Evolutionary conservation across 352 stramenopile species (phyloP), one percentile per base, ranked within the genome.

Genomic region (Pythium dissimile): DNA sequence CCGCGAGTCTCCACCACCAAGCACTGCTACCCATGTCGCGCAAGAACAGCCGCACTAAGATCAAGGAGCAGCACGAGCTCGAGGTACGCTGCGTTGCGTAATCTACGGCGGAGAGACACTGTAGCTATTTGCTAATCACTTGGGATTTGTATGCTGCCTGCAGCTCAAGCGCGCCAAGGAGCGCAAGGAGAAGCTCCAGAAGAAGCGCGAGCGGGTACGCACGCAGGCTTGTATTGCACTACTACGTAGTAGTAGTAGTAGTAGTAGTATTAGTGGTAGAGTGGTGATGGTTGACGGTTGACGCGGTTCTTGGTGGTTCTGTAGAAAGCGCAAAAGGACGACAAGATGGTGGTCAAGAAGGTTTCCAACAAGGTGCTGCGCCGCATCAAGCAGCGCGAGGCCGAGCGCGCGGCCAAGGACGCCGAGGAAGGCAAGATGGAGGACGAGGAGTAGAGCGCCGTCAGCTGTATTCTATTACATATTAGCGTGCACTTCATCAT

Each of bases 311-410:
- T 13, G n/a, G 31, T 13, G 13, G 13, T 35, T 35, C 8, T 13
- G 12, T 15, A 69, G 62, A 69, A 69, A 69, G 62, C 49, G 16
- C 32, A 68, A 21, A 65, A 69, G 46, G 45, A 67, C 26, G 46
- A 45, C n/a, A 75, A 59, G n/a, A 59, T 66, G 43, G 37, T 54
- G 28, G 62, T 71, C 34, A 78, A 78, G 55, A 78, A 78, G 56
- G 66, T 78, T 27, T 67, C 70, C 39, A 59, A 52, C 49, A 78
- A 78, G 50, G 70, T 78, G 23, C 32, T 71, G 30, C 70, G 70
- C 23, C 70, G 70, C 42, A 78, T 75, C 21, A 59, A 75, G 55
- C 42, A 41, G 16, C 63, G 62, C 5, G 37, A 66, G 43, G 43
- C 49, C 3, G 70, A 78, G 49, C 69, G 66, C 49, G 60, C 71